Base-by-base conservation (phyloP, 1,284 basidiomycete species). In the Rhodotorula sp. region DNA sequence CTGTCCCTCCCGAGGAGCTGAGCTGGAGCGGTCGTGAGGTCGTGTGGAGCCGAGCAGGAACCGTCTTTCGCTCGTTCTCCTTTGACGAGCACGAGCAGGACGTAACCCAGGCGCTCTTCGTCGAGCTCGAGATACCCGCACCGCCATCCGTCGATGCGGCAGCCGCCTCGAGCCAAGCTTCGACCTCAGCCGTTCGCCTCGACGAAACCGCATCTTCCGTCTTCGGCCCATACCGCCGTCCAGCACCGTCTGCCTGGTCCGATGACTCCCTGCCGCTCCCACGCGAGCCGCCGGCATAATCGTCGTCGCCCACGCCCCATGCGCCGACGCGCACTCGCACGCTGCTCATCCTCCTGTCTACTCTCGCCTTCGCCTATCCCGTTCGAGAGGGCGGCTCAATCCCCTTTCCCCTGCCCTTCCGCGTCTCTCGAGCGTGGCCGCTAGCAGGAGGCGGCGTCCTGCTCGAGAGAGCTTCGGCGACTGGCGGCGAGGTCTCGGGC, bases 221-320 rank as follows among this genome's bases (percentile, higher is more conserved):
- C 52, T 59, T 66, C 23, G 55, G 63, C 8, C 60, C 61, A 54
- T 65, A 63, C 64, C 44, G 21, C 55, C n/a, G 19, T 13, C 45
- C 61, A 0, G n/a, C 45, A 0, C 52, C 59, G 8, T 52, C 61
- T 9, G n/a, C 63, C 17, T 70, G 67, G 66, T 65, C 61, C 14
- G 70, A 71, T 57, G 71, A 71, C 25, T 60, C 66, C 13, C 70
- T 77, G 13, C 64, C 67, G 2, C 71, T 74, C 12, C 74, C 75
- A 3, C 61, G 61, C 14, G 45, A 62, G 7, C 66, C 74, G 14
- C 53, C 54, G 7, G n/a, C 50, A 7, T 54, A 61, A 10, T 27
- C 45, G 10, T 52, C 69, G 14, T 27, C 48, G 14, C 1, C 44
- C 58, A 12, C 48, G n/a, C n/a, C 55, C 57, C 19, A 7, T 52